These are phyloP conservation scores for Petunia axillaris DNA, from an alignment of 257 asterid species.

Conservation along the genomic window DNA sequence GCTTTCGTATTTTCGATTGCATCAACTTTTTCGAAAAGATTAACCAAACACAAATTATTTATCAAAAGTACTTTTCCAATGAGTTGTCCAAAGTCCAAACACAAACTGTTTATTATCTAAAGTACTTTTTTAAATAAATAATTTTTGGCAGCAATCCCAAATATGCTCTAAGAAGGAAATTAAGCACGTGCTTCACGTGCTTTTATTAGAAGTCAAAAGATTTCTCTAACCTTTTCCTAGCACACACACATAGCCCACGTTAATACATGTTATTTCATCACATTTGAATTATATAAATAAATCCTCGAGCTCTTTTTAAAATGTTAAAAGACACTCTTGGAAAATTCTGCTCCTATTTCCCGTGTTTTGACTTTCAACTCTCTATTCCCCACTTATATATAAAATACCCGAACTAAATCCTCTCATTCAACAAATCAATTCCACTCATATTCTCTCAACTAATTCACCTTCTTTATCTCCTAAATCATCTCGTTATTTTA, in stretches of 20 bases:
- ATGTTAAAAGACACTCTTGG: background rate
- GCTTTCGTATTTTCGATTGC: no score
- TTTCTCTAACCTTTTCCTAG: background rate
- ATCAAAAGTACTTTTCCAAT: no score
- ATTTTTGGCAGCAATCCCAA: no score
- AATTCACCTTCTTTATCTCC: constrained; percentile 28
- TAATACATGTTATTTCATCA: background rate
- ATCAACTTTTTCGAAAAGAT: no score
- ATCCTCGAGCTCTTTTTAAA: constrained; percentile 4
- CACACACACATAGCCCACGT: background rate
- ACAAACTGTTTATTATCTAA: no score
- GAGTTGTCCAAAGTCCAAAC: no score
- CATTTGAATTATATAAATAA: no score
- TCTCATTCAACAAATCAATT: constrained; percentile 33
- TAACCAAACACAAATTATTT: no score
- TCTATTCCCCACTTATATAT: background rate
- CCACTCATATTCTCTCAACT: constrained; percentile 9
- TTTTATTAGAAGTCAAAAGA: constrained; percentile 15
- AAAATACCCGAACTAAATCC: background rate
- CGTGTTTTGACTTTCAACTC: constrained; percentile 58
- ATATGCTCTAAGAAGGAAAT: no score
- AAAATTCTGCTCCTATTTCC: constrained; percentile 31
- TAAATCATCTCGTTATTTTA: no score
- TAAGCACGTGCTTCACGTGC: no score
- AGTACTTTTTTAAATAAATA: no score